Evolutionary conservation across 2,329 filamentous ascomycete species (phyloP).

Genomic region (Phialocephala subalpina): DNA sequence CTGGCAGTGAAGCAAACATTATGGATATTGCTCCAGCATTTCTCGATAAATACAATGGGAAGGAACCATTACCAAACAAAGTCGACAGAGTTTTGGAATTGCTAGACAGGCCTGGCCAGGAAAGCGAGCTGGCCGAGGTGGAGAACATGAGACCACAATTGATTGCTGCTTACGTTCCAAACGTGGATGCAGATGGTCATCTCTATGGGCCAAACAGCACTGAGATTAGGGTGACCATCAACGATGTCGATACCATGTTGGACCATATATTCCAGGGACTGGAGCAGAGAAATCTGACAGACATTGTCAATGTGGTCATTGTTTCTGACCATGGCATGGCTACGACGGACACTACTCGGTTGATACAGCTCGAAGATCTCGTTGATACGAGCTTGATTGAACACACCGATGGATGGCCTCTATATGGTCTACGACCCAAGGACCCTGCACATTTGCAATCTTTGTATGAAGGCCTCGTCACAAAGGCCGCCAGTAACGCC

Average conservation of each 20-base stretch:
- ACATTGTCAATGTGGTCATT: conserved; percentile 93
- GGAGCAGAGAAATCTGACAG: conserved; percentile 81
- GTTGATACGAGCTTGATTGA: conserved; percentile 80
- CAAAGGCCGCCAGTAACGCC: conserved; percentile 66
- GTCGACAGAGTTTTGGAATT: conserved; percentile 82
- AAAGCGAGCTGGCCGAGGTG: conserved; percentile 59
- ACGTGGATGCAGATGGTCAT: conserved; percentile 89
- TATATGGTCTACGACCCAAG: conserved; percentile 87
- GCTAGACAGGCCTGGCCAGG: conserved; percentile 80
- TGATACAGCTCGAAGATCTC: conserved; percentile 91
- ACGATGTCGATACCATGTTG: conserved; percentile 83
- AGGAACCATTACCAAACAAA: conserved; percentile 78
- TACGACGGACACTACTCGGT: conserved; percentile 79
- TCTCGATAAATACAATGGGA: conserved; percentile 84
- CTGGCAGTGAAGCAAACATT: conserved; percentile 90
- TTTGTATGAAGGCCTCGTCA: conserved; percentile 69
- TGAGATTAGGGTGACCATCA: conserved; percentile 82
- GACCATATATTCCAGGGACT: conserved; percentile 78
- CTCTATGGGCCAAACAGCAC: conserved; percentile 93
- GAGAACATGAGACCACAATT: conserved; percentile 79
- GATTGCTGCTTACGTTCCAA: conserved; percentile 93
- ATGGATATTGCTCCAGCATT: conserved; percentile 77
- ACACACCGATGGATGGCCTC: conserved; percentile 92
- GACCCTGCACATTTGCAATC: conserved; percentile 68
- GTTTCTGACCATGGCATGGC: conserved; percentile 99